A percentile compares a stretch with the other conserved stretches of the same genome.
Evolutionary conservation across 208 protist genomes (phyloP).

Genomic region (Leishmania arabica): DNA sequence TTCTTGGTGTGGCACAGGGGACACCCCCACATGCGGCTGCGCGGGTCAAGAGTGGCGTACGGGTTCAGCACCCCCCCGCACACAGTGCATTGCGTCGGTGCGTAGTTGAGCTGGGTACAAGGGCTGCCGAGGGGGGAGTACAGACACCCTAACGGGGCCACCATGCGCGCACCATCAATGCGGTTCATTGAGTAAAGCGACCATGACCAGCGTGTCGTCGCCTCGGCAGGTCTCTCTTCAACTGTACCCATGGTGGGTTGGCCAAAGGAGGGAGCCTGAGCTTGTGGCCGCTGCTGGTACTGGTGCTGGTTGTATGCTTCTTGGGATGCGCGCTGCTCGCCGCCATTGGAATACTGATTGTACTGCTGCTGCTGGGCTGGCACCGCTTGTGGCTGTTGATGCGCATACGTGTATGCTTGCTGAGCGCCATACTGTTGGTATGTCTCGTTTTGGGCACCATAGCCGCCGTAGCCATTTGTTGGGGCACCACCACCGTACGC

Average conservation of each 20-base stretch:
- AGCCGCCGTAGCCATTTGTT: slow-evolving; percentile 14
- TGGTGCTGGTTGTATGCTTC: slow-evolving; percentile 18
- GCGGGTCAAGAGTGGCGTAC: slow-evolving; percentile 78
- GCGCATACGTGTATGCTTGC: slow-evolving; percentile 2
- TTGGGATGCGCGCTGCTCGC: slow-evolving; percentile 19
- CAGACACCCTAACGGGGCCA: slow-evolving; percentile 96
- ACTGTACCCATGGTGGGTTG: slow-evolving; percentile 26
- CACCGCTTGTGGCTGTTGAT: slow-evolving; percentile 13
- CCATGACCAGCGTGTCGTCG: slow-evolving; percentile 93
- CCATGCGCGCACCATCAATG: slow-evolving; percentile 94
- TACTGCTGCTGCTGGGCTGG: slow-evolving; percentile 29
- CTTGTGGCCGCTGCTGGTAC: slow-evolving; percentile 34
- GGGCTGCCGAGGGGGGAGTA: slow-evolving; percentile 96
- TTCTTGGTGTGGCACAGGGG: slow-evolving; percentile 95
- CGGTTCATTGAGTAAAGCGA: slow-evolving; percentile 94
- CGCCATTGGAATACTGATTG: slow-evolving; percentile 18
- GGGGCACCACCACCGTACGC: slow-evolving; percentile 15
- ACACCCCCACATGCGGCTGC: slow-evolving; percentile 90
- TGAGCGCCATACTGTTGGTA: slow-evolving; percentile 33
- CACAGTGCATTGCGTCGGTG: slow-evolving; percentile 93
- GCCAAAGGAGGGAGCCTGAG: slow-evolving; percentile 18
- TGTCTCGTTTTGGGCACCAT: slow-evolving; percentile 19
- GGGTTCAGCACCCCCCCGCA: slow-evolving; percentile 96
- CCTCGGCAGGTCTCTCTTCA: slow-evolving; percentile 17
- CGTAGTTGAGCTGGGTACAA: slow-evolving; percentile 89